These are phyloP conservation scores for Pascua sp. DNA, from an alignment of 1,284 basidiomycete genomes.

Conservation along the genomic window DNA sequence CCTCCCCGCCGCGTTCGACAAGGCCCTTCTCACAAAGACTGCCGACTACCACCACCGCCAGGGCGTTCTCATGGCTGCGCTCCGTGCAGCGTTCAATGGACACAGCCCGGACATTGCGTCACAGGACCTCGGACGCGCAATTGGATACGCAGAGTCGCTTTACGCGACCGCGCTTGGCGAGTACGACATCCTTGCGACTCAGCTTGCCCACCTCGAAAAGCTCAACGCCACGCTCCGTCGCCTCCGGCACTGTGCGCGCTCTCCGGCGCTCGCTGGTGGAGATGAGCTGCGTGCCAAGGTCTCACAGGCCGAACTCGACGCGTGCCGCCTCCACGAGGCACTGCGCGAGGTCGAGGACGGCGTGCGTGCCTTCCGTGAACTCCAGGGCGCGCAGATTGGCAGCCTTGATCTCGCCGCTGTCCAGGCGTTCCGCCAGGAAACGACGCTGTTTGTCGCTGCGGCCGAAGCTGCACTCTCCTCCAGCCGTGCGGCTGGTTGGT, in stretches of 20 bases:
- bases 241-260: constrained; percentile 23
- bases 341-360: constrained; percentile 34
- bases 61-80: constrained; percentile 62
- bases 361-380: constrained; percentile 33
- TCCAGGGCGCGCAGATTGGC: constrained; percentile 25
- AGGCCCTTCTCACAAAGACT: constrained; percentile 29
- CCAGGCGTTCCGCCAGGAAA: constrained; percentile 30
- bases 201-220: constrained; percentile 10
- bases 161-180: constrained; percentile 61
- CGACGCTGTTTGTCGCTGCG: constrained; percentile 18
- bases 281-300: constrained; percentile 15
- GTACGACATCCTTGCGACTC: constrained; percentile 26
- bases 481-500: constrained; percentile 18
- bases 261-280: constrained; percentile 23
- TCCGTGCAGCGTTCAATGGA: constrained; percentile 62
- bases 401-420: constrained; percentile 23
- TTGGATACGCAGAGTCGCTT: constrained; percentile 74
- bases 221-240: constrained; percentile 12
- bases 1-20: constrained; percentile 21
- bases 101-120: constrained; percentile 81
- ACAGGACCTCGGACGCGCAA: constrained; percentile 75
- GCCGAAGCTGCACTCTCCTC: constrained; percentile 22
- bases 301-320: constrained; percentile 17
- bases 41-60: constrained; percentile 73
- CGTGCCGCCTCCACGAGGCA: constrained; percentile 25